Evolutionary conservation across 2,329 filamentous ascomycete species (phyloP).

Genomic region (Diaporthe sp.): DNA sequence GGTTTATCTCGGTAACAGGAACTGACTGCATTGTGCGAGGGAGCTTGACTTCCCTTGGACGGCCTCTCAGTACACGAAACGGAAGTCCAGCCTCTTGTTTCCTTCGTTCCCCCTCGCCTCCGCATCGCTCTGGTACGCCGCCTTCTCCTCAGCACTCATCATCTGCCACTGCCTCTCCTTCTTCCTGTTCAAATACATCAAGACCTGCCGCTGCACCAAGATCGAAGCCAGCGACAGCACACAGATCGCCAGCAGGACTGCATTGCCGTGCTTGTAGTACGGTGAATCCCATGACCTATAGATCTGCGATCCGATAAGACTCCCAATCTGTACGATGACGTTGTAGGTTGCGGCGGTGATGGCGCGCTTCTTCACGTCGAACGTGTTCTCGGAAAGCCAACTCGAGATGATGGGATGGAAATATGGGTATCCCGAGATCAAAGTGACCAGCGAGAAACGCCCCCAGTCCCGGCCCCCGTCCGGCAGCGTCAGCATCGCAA

Average conservation of each 20-base stretch:
- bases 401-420: slow-evolving; percentile 65
- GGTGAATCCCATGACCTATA: slow-evolving; percentile 63
- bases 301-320: slow-evolving; percentile 56
- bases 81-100: slow-evolving; percentile 61
- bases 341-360: slow-evolving; percentile 60
- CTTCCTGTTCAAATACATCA: slow-evolving; percentile 58
- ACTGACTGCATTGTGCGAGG: no score
- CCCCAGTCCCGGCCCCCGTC: slow-evolving; percentile 60
- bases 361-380: slow-evolving; percentile 60
- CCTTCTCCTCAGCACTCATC: slow-evolving; percentile 56
- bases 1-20: not conserved
- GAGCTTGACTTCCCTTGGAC: not conserved
- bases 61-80: slow-evolving; percentile 53
- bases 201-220: slow-evolving; percentile 56
- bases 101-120: slow-evolving; percentile 56
- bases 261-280: slow-evolving; percentile 68
- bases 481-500: slow-evolving; percentile 61
- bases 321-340: slow-evolving; percentile 58
- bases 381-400: slow-evolving; percentile 62
- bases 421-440: slow-evolving; percentile 67
- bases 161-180: slow-evolving; percentile 58
- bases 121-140: slow-evolving; percentile 57
- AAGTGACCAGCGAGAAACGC: slow-evolving; percentile 60
- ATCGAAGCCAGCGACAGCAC: slow-evolving; percentile 61
- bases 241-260: slow-evolving; percentile 63